Base-by-base conservation (phyloP, 2,329 filamentous ascomycete genomes). In the Neoascochyta sp. region DNA sequence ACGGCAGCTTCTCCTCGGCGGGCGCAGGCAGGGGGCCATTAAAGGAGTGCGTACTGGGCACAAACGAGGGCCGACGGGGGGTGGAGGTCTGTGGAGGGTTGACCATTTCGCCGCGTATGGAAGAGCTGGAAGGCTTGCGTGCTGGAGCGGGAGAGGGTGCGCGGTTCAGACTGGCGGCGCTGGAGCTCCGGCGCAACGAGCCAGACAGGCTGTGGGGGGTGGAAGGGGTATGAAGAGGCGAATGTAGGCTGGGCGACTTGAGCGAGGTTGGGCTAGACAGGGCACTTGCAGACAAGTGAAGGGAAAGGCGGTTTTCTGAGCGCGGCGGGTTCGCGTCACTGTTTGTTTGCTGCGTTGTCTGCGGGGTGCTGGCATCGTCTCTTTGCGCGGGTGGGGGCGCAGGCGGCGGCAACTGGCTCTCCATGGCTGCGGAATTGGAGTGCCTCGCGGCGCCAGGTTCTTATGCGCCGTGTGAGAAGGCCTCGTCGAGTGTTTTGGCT, bases 41-140 rank as follows among this genome's bases (percentile, higher is more conserved):
- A n/a, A 58, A 58, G 12, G 62, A 62, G 34, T 59, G 50, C 41
- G 57, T 50, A 31, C 50, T 57, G 7, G 68, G 64, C 34, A 65
- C 60, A 21, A 67, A 66, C 9, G 68, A 70, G 11, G 66, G 62
- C 25, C 67, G 62, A 27, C 67, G 64, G 18, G 63, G 64, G 22
- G 52, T 50, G 12, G 61, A 60, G 14, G 64, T 59, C 2, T 55
- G 62, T 3, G 27, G 13, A 17, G 12, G 15, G n/a, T n/a, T n/a
- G 4, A 57, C 45, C 12, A 51, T 47, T 11, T 65, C 63, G 16
- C 60, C 54, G 21, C 66, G 63, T 3, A 71, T 49, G 2, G 68
- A 70, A 16, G 60, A 64, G 35, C 53, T 61, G 2, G 68, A 72
- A 3, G 63, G 54, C 46, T 68, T 68, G 27, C 63, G 54, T 22